Evolutionary conservation across 306 rosid genomes (phyloP), one percentile per base, ranked within the genome.

Genomic region (Mimosa bimucronata): DNA sequence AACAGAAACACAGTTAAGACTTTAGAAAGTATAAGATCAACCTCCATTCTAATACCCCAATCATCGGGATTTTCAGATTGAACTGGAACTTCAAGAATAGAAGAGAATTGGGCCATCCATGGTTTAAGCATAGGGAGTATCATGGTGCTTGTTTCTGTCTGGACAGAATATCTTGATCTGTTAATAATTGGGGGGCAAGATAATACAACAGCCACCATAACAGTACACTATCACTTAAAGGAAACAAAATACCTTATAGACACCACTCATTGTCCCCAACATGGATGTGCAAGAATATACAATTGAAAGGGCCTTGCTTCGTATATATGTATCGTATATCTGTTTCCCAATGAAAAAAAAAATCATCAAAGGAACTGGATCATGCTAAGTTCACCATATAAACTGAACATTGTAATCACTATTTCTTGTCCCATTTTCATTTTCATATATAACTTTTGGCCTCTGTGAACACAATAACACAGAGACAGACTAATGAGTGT

Each of bases 31-130:
- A 79, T 18, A 65, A 77, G 81, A 83, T 83, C 48, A 68, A 92
- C 98, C 97, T 94, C 97, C 88, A 89, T 91, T 89, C 89, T 91
- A 45, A 94, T 82, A 80, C 91, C 85, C 98, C 98, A 94, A 86
- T 91, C 97, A 80, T 92, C 90, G 18, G 98, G 95, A 89, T 94
- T 91, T 88, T 92, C 93, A 82, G 92, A 78, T 82, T 87, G 94
- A 77, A 92, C 94, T 7, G 97, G 97, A 80, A 82, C 83, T 80
- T 66, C 79, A 60, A 94, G 86, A 76, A 92, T 91, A 66, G 82
- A 85, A 55, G 94, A 85, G 80, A 92, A 92, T 66, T 88, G 98
- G 41, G 80, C 87, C 97, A 91, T 90, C 98, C 97, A 92, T 74
- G 95, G 97, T 86, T 86, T 91, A 68, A 94, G 84, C 86, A 92